Base-by-base conservation (phyloP, 169 alveolate species). In the Eimeria acervulina region DNA sequence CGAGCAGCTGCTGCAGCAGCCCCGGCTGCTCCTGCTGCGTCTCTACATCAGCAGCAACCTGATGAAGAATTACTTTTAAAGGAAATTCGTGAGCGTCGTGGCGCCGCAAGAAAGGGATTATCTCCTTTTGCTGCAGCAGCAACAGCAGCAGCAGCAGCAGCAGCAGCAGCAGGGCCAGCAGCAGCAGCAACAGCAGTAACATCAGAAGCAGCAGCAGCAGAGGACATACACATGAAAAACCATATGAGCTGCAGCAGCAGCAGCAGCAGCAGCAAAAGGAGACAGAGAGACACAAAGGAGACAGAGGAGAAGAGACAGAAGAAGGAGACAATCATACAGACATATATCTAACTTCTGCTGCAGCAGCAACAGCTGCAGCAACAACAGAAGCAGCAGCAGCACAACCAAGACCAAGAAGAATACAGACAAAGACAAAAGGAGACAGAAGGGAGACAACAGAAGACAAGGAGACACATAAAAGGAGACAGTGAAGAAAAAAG, bases 1-100 rank as follows among this genome's bases (percentile, higher is more conserved):
- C 95, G 6, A 72, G 76, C 40, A 72, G 40, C 38, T 90, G 88
- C 90, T 68, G 95, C 61, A 72, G 90, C 2, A 72, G 80, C 26
- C 68, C 61, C 44, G 76, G 90, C 76, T 90, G 88, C 55, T 23
- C 5, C 38, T 90, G n/a, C 90, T 90, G 95, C n/a, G 95, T 80
- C 76, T 90, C 81, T 23, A 90, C 95, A 23, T 70, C 88, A 26
- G 84, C 90, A 1, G 90, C 90, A 7, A 90, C 61, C 28, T 59
- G 68, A 33, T 59, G 72, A 31, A 90, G 78, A 15, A 90, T 42
- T 4, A 6, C 23, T 21, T 47, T 51, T 13, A 90, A 33, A 38
- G 95, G 95, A 51, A 42, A 90, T 61, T 26, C 52, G 38, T 47
- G 10, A n/a, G 68, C 95, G 28, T 76, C 95, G 90, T 70, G 68